Base-by-base conservation (phyloP, 306 rosid genomes). In the Cercis canadensis region DNA sequence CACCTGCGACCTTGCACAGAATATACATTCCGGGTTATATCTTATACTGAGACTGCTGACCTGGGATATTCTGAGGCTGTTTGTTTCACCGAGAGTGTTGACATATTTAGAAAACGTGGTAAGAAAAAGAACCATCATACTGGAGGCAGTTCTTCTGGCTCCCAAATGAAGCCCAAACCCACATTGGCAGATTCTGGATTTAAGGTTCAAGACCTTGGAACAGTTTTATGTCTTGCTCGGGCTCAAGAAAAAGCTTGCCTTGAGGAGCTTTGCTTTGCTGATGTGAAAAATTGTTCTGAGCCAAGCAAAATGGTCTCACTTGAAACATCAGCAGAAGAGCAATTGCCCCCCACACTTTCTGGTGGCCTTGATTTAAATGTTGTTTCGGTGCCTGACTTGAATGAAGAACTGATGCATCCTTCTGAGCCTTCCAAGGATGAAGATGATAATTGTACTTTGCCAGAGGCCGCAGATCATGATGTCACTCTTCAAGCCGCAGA, bases 171-270 rank as follows among this genome's bases (percentile, higher is more conserved):
- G 59, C 70, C 76, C 41, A 79, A 82, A 76, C 65, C 77, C 40
- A 12, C 89, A 67, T 69, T 73, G 62, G 81, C 67, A 51, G 81
- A 71, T 65, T 64, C 87, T 17, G 89, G 84, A 81, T 93, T 90
- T 65, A 93, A 88, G 84, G 96, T 93, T 76, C 94, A 92, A n/a
- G 95, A 94, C 80, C 92, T 94, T 56, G 98, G 92, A 61, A 94
- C 83, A 78, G 49, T 90, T 37, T 82, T 94, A 72, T 94, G 56
- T 66, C 73, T 82, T 65, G 96, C 92, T 65, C 82, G 86, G 90
- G 86, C 84, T 85, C 93, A 93, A 74, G 88, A 89, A 43, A 78
- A 83, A 73, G 92, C 94, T 75, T 67, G 46, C 76, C 57, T 80
- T 36, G 92, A 88, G 66, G 92, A 86, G 63, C 83, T 90, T 62